A percentile compares a stretch with the other conserved stretches of the same genome.
Conservation (phyloP, 1,284 basidiomycete species). For the Lentinula novae-zelandiae region DNA sequence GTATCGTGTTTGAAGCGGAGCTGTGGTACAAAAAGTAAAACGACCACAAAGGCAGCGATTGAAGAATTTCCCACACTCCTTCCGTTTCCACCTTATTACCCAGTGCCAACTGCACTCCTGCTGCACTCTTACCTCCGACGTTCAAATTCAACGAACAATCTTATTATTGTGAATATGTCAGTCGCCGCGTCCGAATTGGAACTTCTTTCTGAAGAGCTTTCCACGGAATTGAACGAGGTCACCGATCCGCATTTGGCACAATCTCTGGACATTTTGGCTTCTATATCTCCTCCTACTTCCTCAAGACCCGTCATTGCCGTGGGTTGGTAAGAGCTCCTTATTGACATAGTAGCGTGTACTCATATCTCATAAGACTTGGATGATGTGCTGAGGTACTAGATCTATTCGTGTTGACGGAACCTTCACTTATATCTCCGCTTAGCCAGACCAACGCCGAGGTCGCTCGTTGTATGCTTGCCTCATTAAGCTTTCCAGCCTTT, state of each 20-base stretch:
- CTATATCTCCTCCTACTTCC: constrained; percentile 23
- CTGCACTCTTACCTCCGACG: background rate
- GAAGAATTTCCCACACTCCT: no score
- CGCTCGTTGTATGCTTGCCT: constrained; percentile 56
- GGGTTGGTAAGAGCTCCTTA: background rate
- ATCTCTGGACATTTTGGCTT: constrained; percentile 24
- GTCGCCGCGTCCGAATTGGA: constrained; percentile 26
- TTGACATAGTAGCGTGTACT: background rate
- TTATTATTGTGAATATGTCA: constrained; percentile 22
- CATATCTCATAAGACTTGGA: constrained; percentile 56
- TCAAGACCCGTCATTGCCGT: constrained; percentile 49
- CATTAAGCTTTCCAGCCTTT: background rate
- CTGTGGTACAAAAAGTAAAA: no score
- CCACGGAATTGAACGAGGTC: constrained; percentile 12
- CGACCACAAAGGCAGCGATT: no score
- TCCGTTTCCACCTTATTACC: no score
- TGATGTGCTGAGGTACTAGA: constrained; percentile 54
- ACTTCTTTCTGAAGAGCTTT: constrained; percentile 20
- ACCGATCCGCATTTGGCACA: constrained; percentile 5
- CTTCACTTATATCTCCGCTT: background rate
- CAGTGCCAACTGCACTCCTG: no score
- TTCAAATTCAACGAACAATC: background rate
- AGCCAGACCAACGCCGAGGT: constrained; percentile 63
- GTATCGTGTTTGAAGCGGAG: no score
- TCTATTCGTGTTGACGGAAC: background rate